Evolutionary conservation across 1,139 yeast genomes (phyloP), one percentile per base, ranked within the genome.

Genomic region (Lodderomyces parapsilosis): DNA sequence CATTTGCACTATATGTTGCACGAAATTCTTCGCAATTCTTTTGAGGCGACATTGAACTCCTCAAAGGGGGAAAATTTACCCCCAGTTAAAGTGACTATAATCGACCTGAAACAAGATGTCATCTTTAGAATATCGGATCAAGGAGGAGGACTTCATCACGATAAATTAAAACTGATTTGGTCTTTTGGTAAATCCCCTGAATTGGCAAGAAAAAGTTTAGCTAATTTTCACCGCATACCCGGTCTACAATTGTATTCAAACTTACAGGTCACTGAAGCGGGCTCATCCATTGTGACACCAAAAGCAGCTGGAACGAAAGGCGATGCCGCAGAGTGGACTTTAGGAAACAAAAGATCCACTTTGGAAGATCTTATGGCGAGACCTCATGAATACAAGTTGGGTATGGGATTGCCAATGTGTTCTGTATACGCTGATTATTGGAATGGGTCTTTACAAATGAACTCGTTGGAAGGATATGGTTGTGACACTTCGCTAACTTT

Each of bases 391-490:
- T 76, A 78, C 53, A 84, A 86, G 47, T 66, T 91, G 19, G 97
- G 97, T 0, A 76, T 91, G 52, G 96, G 97, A 0, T 70, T 91
- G 46, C 97, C 98, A 0, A 81, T 91, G 83, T 85, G 96, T 55
- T 82, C 86, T 51, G 88, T 91, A 0, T 91, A 91, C 58, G 91
- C 96, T 0, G 97, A 91, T 54, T 91, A 91, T 62, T 91, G 98
- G 98, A 93, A 90, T 55, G 97, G 98, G 4, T 85, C 83, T 42
- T 65, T 91, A 41, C 84, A 81, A 52, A 78, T 91, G 75, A 86
- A 85, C 55, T 84, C 95, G 1, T 67, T 91, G 39, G 93, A 88
- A 50, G 97, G 96, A 1, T 88, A 85, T 54, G 98, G 99, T 3
- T 81, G 94, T 39, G 99, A 91, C 59, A 90, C 94, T 0, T 84